phyloP scores from a whole-genome alignment of 1,284 basidiomycete genomes.

The Apiotrichum sp. region DNA sequence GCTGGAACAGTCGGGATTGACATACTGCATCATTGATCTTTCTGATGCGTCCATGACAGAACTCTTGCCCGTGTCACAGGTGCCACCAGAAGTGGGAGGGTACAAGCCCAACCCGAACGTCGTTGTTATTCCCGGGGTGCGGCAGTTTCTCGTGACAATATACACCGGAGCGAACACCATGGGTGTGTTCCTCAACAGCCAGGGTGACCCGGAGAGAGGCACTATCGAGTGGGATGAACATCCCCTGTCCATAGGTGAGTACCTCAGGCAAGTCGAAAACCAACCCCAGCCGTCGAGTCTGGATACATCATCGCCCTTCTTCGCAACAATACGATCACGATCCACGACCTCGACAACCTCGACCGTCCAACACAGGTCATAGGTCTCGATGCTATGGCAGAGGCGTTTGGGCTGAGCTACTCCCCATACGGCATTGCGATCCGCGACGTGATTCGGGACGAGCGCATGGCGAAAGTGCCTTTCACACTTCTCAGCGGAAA shows the following conservation, averaged over 20 bases:
- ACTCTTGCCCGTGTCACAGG: constrained; percentile 72
- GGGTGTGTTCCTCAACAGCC: constrained; percentile 74
- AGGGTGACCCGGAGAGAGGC: constrained; percentile 80
- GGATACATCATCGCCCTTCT: constrained; percentile 72
- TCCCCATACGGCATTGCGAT: constrained; percentile 45
- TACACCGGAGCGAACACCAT: constrained; percentile 63
- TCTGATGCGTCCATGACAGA: constrained; percentile 60
- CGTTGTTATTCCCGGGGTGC: constrained; percentile 60
- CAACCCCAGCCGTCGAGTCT: constrained; percentile 63
- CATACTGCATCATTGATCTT: constrained; percentile 72
- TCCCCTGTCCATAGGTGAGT: constrained; percentile 67
- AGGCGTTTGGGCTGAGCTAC: constrained; percentile 33
- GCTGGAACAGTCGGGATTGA: constrained; percentile 50
- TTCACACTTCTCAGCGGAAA: constrained; percentile 30
- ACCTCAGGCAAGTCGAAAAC: neutral
- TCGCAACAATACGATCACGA: constrained; percentile 67
- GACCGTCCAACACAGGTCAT: constrained; percentile 63
- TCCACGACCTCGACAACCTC: constrained; percentile 73
- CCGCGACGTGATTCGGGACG: constrained; percentile 38
- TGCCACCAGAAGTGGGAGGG: constrained; percentile 37
- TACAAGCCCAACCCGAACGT: constrained; percentile 60
- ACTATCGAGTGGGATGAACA: constrained; percentile 77
- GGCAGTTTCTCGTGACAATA: constrained; percentile 60
- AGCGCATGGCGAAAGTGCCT: constrained; percentile 25
- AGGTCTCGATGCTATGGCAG: constrained; percentile 50